These are phyloP conservation scores for Graphiopsis chlorocephala DNA, from an alignment of 2,329 filamentous ascomycete genomes.

Conservation along the genomic window DNA sequence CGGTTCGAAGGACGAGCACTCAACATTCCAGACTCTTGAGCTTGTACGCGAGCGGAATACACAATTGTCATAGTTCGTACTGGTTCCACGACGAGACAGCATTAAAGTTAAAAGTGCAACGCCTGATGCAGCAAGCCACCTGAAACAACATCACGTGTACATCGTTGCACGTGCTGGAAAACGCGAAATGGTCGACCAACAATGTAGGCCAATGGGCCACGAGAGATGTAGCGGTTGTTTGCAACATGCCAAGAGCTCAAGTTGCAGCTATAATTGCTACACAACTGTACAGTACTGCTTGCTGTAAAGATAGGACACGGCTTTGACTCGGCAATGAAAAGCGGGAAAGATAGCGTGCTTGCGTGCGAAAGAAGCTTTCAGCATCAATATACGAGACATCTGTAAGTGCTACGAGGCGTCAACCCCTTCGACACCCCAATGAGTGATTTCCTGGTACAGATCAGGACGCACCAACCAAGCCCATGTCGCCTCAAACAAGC, in stretches of 20 bases:
- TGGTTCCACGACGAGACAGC: neutral
- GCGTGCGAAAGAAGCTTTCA: neutral
- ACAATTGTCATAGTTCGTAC: neutral
- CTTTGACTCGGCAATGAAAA: neutral
- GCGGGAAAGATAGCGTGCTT: neutral
- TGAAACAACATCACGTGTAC: neutral
- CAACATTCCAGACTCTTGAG: neutral
- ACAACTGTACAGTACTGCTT: neutral
- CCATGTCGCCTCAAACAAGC: neutral
- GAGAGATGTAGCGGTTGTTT: neutral
- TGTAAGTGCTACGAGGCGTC: neutral
- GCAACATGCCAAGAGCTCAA: neutral
- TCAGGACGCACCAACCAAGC: neutral
- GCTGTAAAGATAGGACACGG: neutral
- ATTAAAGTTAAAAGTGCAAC: neutral
- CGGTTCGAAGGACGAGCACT: neutral
- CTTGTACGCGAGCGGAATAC: neutral
- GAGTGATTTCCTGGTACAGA: neutral
- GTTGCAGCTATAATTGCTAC: neutral
- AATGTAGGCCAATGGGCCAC: neutral
- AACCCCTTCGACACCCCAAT: neutral
- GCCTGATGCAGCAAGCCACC: neutral
- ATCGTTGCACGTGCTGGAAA: neutral
- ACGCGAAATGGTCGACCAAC: neutral
- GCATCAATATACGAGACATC: neutral